Conservation (phyloP, 2,329 filamentous ascomycete species). For the Pseudocercospora eumusae region DNA sequence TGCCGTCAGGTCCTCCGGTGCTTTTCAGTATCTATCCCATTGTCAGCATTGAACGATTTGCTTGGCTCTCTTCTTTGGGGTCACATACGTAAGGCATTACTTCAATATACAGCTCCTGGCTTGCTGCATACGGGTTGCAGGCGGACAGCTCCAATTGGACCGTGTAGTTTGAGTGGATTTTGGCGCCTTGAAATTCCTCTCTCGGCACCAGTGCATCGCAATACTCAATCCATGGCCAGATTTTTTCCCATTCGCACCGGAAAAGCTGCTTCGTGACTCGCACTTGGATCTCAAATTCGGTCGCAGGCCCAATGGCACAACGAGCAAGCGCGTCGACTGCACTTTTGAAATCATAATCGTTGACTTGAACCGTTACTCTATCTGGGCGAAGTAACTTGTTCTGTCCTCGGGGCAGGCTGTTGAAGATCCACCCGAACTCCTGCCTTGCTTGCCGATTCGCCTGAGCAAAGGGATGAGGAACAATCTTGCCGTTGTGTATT, state of each 20-base stretch:
- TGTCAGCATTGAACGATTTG: background rate
- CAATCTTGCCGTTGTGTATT: constrained; percentile 17
- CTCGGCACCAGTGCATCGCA: constrained; percentile 16
- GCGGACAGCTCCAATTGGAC: constrained; percentile 6
- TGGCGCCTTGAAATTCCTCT: background rate
- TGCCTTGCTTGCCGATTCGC: constrained; percentile 18
- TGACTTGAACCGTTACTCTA: constrained; percentile 14
- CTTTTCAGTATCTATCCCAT: constrained; percentile 2
- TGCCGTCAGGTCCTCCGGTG: constrained; percentile 17
- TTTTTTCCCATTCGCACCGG: constrained; percentile 20
- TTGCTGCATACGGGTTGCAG: constrained; percentile 21
- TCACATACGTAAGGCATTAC: constrained; percentile 20
- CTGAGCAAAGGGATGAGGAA: constrained; percentile 18
- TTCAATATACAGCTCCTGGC: constrained; percentile 24
- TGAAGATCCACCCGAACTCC: constrained; percentile 21
- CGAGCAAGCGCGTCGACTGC: constrained; percentile 15
- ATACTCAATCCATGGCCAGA: constrained; percentile 24
- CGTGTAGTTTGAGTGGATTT: constrained; percentile 13
- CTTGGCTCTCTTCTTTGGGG: background rate
- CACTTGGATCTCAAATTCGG: constrained; percentile 15
- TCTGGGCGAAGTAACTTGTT: constrained; percentile 8
- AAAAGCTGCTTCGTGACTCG: constrained; percentile 21
- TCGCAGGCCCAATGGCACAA: constrained; percentile 6
- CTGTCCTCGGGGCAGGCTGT: background rate
- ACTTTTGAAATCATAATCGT: constrained; percentile 18